phyloP scores from a whole-genome alignment of 2,329 filamentous ascomycete species.

The Aspergillus glaucus region DNA sequence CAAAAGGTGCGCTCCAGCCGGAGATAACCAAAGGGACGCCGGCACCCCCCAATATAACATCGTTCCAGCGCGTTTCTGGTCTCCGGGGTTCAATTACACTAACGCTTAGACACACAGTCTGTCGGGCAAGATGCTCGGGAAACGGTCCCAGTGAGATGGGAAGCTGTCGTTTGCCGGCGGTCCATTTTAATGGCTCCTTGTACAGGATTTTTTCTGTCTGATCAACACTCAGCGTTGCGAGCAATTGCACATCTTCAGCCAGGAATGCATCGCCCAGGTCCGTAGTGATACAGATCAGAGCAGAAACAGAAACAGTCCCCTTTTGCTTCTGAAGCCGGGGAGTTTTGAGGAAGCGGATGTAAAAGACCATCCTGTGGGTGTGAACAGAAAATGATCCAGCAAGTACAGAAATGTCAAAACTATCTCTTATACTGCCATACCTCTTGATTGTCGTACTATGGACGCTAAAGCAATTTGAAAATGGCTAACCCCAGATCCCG shows the following conservation, averaged over 20 bases:
- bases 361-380: slow-evolving; percentile 45
- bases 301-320: slow-evolving; percentile 38
- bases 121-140: slow-evolving; percentile 17
- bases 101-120: slow-evolving; percentile 23
- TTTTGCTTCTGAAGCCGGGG: slow-evolving; percentile 45
- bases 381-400: neutral
- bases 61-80: slow-evolving; percentile 4
- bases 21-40: slow-evolving; percentile 47
- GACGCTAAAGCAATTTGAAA: neutral
- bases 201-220: slow-evolving; percentile 14
- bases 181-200: slow-evolving; percentile 24
- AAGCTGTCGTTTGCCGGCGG: slow-evolving; percentile 30
- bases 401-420: neutral
- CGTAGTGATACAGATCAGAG: slow-evolving; percentile 59
- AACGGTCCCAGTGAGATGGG: slow-evolving; percentile 26
- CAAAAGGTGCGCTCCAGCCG: slow-evolving; percentile 49
- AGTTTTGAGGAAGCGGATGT: slow-evolving; percentile 63
- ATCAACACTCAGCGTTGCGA: slow-evolving; percentile 17
- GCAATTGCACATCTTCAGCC: slow-evolving; percentile 34
- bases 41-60: slow-evolving; percentile 16
- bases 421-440: neutral
- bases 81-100: slow-evolving; percentile 8
- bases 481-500: neutral
- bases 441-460: neutral
- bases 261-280: slow-evolving; percentile 63